Evolutionary conservation across 1,139 yeast genomes (phyloP).

Genomic region (Candida anutae): DNA sequence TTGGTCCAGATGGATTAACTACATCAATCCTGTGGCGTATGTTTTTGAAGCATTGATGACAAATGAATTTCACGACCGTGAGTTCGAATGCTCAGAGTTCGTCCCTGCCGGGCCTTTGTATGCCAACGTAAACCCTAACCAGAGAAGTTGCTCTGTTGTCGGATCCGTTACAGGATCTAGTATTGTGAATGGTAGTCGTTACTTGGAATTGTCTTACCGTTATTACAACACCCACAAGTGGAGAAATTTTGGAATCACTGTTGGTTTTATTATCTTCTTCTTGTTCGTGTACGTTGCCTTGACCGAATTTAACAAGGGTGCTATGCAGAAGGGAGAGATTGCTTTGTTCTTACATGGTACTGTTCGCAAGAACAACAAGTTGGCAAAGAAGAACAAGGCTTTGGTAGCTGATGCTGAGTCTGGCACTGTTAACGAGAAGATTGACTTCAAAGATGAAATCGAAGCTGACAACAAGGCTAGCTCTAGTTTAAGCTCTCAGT

Average conservation of each 20-base stretch:
- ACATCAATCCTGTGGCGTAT: slow-evolving; percentile 63
- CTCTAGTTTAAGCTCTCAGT: slow-evolving; percentile 3
- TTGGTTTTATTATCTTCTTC: slow-evolving; percentile 51
- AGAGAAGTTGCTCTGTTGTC: slow-evolving; percentile 52
- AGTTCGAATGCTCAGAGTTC: slow-evolving; percentile 34
- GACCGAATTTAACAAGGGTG: slow-evolving; percentile 63
- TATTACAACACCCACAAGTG: slow-evolving; percentile 60
- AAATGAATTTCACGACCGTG: slow-evolving; percentile 43
- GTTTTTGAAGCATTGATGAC: slow-evolving; percentile 62
- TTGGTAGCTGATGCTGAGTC: slow-evolving; percentile 8
- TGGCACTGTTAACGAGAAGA: slow-evolving; percentile 10
- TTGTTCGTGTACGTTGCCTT: slow-evolving; percentile 46
- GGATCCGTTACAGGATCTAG: slow-evolving; percentile 55
- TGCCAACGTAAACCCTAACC: slow-evolving; percentile 24
- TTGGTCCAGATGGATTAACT: slow-evolving; percentile 78
- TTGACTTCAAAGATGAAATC: slow-evolving; percentile 8
- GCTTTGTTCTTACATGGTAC: slow-evolving; percentile 48
- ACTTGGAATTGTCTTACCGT: slow-evolving; percentile 35
- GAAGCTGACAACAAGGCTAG: slow-evolving; percentile 8
- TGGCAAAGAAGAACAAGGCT: slow-evolving; percentile 17
- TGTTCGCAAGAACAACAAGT: slow-evolving; percentile 19
- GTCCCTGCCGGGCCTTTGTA: slow-evolving; percentile 49
- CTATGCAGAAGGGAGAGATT: slow-evolving; percentile 79
- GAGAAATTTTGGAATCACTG: slow-evolving; percentile 74
- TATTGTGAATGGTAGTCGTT: slow-evolving; percentile 51